Conservation (phyloP, 2,329 filamentous ascomycete genomes). For the Colletotrichum eremochloae region DNA sequence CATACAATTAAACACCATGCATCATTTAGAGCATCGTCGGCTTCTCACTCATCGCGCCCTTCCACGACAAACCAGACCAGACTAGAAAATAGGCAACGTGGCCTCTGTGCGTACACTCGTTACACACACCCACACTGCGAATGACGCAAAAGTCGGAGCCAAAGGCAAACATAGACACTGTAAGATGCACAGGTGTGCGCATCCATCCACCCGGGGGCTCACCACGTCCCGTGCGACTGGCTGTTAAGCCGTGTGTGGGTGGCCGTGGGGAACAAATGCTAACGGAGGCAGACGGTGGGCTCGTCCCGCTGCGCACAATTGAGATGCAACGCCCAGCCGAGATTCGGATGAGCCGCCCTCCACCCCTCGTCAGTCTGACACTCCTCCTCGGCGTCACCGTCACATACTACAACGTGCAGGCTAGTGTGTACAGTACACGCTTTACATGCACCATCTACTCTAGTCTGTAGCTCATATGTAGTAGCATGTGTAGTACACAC, state of each 20-base stretch:
- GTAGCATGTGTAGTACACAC: not conserved
- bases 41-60: not conserved
- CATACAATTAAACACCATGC: not conserved
- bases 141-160: not conserved
- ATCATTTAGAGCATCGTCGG: not conserved
- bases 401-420: too few species aligned
- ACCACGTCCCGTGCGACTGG: slow-evolving; percentile 7
- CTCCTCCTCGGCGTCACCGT: too few species aligned
- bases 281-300: too few species aligned
- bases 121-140: too few species aligned
- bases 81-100: not conserved
- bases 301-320: slow-evolving; percentile 25
- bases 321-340: slow-evolving; percentile 19
- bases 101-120: not conserved
- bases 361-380: not conserved
- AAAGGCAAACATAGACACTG: not conserved
- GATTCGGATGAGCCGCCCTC: slow-evolving; percentile 5
- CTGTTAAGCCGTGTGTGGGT: not conserved
- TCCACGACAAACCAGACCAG: not conserved
- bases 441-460: too few species aligned
- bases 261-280: not conserved
- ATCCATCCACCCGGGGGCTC: not conserved
- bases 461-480: too few species aligned
- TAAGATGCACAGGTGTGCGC: not conserved
- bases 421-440: too few species aligned